A percentile compares a stretch with the other conserved stretches of the same genome.
Evolutionary conservation across 495 filamentous ascomycete species (phyloP).

Genomic region (Cetradonia linearis): DNA sequence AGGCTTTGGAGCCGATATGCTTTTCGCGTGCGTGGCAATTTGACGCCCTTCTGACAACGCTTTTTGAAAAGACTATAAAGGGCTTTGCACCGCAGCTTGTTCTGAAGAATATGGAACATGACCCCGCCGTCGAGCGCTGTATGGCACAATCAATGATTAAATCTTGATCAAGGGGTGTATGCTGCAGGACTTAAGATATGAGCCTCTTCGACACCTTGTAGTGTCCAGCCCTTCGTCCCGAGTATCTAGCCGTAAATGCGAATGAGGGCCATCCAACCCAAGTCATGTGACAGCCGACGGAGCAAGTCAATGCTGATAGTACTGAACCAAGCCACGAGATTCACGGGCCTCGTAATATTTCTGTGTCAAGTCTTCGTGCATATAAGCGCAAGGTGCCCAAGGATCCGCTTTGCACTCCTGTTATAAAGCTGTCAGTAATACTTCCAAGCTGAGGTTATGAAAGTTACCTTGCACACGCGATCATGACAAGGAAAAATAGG

Average conservation of each 20-base stretch:
- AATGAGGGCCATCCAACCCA: neutral
- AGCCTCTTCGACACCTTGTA: neutral
- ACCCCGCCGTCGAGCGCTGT: no score
- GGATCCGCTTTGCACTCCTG: neutral
- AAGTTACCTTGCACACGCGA: conserved; percentile 29
- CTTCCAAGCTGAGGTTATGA: neutral
- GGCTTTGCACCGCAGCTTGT: no score
- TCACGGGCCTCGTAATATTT: neutral
- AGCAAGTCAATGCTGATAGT: neutral
- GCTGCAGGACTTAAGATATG: neutral
- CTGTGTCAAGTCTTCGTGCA: neutral
- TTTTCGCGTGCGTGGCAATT: no score
- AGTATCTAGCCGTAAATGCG: neutral
- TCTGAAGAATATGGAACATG: no score
- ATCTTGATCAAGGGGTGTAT: neutral
- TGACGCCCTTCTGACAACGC: no score
- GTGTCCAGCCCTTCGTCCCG: neutral
- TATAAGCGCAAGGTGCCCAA: neutral
- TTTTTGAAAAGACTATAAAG: no score
- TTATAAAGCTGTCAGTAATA: neutral
- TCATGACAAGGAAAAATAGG: conserved; percentile 27
- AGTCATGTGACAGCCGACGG: neutral
- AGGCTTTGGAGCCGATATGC: no score
- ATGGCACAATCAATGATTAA: no score
- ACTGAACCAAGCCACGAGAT: neutral